Base-by-base conservation (phyloP, 2,329 filamentous ascomycete species). In the Ilyonectria sp. region DNA sequence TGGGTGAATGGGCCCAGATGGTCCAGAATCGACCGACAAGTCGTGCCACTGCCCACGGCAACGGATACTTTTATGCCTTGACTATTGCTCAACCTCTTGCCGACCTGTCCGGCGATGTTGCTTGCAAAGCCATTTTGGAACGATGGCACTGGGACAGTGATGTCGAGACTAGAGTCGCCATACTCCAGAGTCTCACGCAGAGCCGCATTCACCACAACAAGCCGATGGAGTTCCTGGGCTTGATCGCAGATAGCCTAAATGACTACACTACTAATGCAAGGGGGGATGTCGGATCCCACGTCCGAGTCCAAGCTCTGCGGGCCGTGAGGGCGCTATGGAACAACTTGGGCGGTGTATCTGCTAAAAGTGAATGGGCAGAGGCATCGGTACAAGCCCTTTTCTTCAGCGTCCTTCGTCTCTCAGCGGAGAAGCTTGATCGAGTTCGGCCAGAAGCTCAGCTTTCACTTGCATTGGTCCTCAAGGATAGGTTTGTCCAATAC, bases 201-300 rank as follows among this genome's bases (percentile, higher is more conserved):
- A 86, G 84, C 63, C 80, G 80, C 6, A 77, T 87, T 5, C 77
- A 90, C 4, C 78, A 75, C 43, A 76, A 82, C 31, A 81, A 83
- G 47, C 77, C 82, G 4, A 69, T 73, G 6, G 72, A 75, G 3
- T 86, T 90, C 64, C 67, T 87, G 1, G 73, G 75, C 0, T 69
- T 90, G 1, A 79, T 92, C 9, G 76, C 80, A 0, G 86, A 87
- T 46, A 90, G 91, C 0, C 81, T 99, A 31, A 92, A 95, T 71
- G 95, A 99, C 78, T 98, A 98, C 76, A 97, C 94, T 0, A 95
- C 94, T 4, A 95, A 94, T 71, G 91, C 95, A 15, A 87, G 94
- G 63, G 96, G 96, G 17, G 96, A 99, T 76, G 88, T 98, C 55
- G 96, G 96, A 6, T 97, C 95, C 0, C 89, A 95, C 59, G 92